phyloP scores from a whole-genome alignment of 495 filamentous ascomycete genomes.

The Neurospora sp. region DNA sequence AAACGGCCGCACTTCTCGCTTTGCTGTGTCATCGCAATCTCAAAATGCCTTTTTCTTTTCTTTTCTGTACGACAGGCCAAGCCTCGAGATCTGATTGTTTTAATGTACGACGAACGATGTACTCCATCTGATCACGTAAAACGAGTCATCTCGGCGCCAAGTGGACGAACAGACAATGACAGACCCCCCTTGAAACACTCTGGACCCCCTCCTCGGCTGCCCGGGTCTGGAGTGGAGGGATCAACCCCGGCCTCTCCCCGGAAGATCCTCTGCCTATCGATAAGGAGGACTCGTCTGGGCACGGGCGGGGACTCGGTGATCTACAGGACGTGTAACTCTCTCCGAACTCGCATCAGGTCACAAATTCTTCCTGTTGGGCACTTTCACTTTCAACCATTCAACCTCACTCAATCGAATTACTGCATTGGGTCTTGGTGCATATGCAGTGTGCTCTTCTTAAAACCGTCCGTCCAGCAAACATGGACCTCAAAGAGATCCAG shows the following conservation, averaged over 20 bases:
- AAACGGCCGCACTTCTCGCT: neutral
- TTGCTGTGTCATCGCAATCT: neutral
- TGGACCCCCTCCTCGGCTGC: neutral
- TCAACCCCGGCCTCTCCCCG: neutral
- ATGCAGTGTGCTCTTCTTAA: neutral
- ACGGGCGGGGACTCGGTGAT: neutral
- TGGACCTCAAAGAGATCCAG: neutral
- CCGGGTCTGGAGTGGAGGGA: neutral
- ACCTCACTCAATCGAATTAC: neutral
- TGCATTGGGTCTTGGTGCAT: neutral
- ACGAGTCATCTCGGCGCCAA: neutral
- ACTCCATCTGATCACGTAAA: neutral
- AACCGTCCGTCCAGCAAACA: neutral
- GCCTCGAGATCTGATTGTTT: neutral
- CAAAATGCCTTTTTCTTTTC: neutral
- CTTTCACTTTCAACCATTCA: neutral
- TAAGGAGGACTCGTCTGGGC: neutral
- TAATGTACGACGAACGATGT: neutral
- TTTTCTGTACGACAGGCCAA: neutral
- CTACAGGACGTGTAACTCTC: neutral
- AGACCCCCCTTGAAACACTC: neutral
- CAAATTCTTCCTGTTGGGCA: neutral
- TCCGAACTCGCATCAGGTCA: neutral
- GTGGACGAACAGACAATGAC: neutral
- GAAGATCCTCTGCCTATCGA: neutral